These are phyloP conservation scores for Trebouxiophyceae sp. DNA, from an alignment of 163 green algal species.

Conservation along the genomic window DNA sequence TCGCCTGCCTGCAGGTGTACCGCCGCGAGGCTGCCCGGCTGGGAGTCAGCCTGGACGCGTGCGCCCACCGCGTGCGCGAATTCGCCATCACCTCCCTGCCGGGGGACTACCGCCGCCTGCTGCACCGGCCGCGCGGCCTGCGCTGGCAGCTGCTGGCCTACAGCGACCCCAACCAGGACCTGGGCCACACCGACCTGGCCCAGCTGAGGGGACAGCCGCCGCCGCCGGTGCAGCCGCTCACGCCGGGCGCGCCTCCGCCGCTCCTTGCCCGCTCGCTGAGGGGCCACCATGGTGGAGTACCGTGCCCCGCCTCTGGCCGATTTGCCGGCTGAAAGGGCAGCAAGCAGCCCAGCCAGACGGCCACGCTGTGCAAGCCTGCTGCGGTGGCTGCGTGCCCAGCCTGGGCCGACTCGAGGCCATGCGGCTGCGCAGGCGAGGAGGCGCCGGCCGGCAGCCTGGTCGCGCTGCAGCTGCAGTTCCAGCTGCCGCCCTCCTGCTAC, in stretches of 20 bases:
- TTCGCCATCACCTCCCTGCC: slow-evolving; percentile 43
- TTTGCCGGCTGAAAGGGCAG: not conserved
- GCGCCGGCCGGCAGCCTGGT: slow-evolving; percentile 17
- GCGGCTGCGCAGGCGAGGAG: not conserved
- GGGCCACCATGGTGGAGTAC: too few relatives aligned
- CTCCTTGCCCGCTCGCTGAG: too few relatives aligned
- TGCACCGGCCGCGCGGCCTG: slow-evolving; percentile 39
- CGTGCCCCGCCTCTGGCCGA: too few relatives aligned
- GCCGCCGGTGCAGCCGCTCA: not conserved
- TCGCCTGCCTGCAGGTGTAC: slow-evolving; percentile 48
- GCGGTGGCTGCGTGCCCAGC: not conserved
- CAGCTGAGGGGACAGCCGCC: slow-evolving; percentile 1
- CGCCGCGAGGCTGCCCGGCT: slow-evolving; percentile 5
- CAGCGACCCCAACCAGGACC: slow-evolving; percentile 45
- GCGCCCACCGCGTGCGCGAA: slow-evolving; percentile 23
- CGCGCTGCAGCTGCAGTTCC: slow-evolving; percentile 62
- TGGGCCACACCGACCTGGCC: slow-evolving; percentile 28
- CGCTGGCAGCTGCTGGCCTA: slow-evolving; percentile 44
- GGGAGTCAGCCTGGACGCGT: slow-evolving; percentile 27
- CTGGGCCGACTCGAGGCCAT: not conserved
- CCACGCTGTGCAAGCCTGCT: not conserved
- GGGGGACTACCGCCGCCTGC: slow-evolving; percentile 68
- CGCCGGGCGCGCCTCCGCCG: too few relatives aligned
- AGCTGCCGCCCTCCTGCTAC: slow-evolving; percentile 69
- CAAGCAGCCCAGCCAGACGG: not conserved